A percentile compares a stretch with the other conserved stretches of the same genome.
phyloP scores from a whole-genome alignment of 106 monocot genomes.

The Posidonia australis region DNA sequence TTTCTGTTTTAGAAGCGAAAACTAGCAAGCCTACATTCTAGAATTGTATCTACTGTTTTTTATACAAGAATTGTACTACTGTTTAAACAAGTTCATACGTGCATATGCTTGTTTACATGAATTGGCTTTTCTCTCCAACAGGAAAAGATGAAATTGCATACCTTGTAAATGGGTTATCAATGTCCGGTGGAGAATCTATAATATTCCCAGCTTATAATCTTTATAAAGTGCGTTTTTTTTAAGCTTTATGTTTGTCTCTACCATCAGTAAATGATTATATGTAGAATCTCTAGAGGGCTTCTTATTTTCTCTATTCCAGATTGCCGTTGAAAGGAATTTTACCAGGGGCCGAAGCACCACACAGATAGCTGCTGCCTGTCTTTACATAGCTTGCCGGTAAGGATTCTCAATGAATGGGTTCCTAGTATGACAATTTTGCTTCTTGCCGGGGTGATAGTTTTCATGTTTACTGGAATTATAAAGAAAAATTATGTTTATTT shows the following conservation, averaged over 20 bases:
- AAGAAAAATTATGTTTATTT: no score
- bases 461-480: no score
- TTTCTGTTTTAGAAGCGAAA: background rate
- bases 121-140: constrained; percentile 12
- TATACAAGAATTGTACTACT: background rate
- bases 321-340: constrained; percentile 77
- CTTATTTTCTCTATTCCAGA: constrained; percentile 30
- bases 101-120: background rate
- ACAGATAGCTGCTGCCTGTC: constrained; percentile 87
- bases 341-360: constrained; percentile 57
- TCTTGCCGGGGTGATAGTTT: background rate
- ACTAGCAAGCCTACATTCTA: no score
- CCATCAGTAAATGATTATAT: background rate
- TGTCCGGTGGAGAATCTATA: constrained; percentile 59
- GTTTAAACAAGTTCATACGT: background rate
- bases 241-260: constrained; percentile 2
- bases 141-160: constrained; percentile 62
- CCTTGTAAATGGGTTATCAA: constrained; percentile 27
- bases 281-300: background rate
- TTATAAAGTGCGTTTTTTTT: constrained; percentile 41
- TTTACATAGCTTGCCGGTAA: constrained; percentile 83
- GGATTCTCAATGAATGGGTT: background rate
- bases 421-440: background rate
- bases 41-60: no score
- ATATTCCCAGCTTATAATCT: constrained; percentile 40